Evolutionary conservation across 345 rosid genomes (phyloP).

Genomic region (Clausena lansium): DNA sequence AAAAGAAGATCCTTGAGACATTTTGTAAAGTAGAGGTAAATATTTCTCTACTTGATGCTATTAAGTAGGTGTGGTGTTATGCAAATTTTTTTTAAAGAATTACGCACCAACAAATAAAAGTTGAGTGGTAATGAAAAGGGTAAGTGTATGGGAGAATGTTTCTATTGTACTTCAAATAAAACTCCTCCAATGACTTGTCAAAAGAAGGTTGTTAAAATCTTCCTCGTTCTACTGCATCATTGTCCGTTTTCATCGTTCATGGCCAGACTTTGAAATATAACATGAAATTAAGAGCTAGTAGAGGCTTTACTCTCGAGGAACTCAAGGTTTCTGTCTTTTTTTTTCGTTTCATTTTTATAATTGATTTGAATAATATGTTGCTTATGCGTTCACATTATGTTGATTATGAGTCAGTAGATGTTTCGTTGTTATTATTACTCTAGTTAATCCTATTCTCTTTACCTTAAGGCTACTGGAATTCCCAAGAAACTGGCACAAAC

Average conservation of each 20-base stretch:
- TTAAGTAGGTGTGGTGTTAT: too few species aligned
- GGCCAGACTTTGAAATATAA: conserved; percentile 87
- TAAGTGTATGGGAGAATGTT: too few species aligned
- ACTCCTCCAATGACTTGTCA: conserved; percentile 56
- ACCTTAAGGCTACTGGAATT: conserved; percentile 68
- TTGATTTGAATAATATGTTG: too few species aligned
- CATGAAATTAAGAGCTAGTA: conserved; percentile 86
- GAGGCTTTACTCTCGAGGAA: conserved; percentile 87
- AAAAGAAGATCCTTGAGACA: too few species aligned
- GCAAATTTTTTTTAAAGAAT: too few species aligned
- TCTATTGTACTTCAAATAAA: too few species aligned
- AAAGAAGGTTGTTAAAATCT: conserved; percentile 79
- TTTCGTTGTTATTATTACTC: too few species aligned
- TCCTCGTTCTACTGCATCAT: conserved; percentile 84
- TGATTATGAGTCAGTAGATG: not conserved
- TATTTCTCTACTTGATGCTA: too few species aligned
- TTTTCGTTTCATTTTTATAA: not conserved
- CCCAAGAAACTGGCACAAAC: conserved; percentile 86
- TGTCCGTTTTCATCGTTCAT: conserved; percentile 80
- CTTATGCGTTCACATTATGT: too few species aligned
- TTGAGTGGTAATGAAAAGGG: too few species aligned
- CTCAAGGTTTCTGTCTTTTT: conserved; percentile 53
- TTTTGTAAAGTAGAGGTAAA: too few species aligned
- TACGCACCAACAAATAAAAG: too few species aligned
- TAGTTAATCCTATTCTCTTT: not conserved